Evolutionary conservation across 345 rosid species (phyloP), one percentile per base, ranked within the genome.

Genomic region (Syzygium aqueum): DNA sequence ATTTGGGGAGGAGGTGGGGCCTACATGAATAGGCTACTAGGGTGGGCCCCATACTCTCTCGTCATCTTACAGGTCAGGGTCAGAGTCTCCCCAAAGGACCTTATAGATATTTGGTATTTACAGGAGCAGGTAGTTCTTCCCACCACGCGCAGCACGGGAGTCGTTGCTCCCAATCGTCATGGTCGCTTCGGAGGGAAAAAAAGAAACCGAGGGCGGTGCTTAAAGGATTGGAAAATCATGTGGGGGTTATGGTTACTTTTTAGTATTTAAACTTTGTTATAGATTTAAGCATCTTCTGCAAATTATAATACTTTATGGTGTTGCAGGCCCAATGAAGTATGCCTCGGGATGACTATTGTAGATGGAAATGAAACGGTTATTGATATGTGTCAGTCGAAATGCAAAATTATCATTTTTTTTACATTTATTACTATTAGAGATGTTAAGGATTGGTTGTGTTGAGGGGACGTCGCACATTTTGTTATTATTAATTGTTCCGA

Each of bases 31-130:
- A 90, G 51, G 80, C 51, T 10, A 89, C 90, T 33, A 59, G 53
- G 83, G 49, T 73, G 80, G 80, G 80, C 22, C 80, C 80, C 80
- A 7, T 25, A 22, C 73, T 19, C 5, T 13, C 87, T 65, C 86
- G 86, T 93, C 78, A 56, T 82, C 89, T 87, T 93, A 86, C 63
- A 7, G 89, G 52, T 87, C 88, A 92, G 87, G 85, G 92, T 91
- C 91, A 53, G 85, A 37, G 49, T 33, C 80, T 25, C 46, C 80
- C 11, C 16, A 22, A 56, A 33, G 19, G 80, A 46, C 12, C 11
- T 17, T 87, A 85, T 53, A 89, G 93, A 92, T 93, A 93, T 92
- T 92, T 89, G 87, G 91, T 93, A 93, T 92, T 92, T 89, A 87
- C 22, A 25, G 4, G 16, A 52, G 6, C 21, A 46, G n/a, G 7